Percentiles rank a stretch among this genome's conserved stretches.
Conservation (phyloP, 371 early-diverging fungal genomes). For the Rhizopus microsporus region DNA sequence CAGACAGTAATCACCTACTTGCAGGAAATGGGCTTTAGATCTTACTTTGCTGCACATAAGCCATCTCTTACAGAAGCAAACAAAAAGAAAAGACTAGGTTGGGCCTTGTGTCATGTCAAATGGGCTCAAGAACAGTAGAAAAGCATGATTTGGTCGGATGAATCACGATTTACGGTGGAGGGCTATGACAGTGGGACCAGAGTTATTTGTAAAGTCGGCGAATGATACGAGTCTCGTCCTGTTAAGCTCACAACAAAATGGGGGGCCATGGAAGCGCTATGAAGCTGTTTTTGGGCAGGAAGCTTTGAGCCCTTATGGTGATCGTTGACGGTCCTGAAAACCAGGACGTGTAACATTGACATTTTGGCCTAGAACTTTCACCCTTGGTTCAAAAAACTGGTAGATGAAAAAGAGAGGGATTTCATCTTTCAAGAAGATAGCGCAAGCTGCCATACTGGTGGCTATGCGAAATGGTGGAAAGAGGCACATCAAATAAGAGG, state of each 20-base stretch:
- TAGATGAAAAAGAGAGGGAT: background rate
- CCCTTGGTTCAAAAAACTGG: background rate
- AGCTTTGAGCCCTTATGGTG: conserved; percentile 4
- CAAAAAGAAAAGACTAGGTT: background rate
- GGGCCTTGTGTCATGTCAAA: conserved; percentile 2
- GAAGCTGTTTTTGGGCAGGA: conserved; percentile 11
- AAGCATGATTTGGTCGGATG: conserved; percentile 14
- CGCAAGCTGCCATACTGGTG: conserved; percentile 12
- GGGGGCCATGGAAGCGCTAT: background rate
- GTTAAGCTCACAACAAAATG: background rate
- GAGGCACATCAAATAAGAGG: background rate
- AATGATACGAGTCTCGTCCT: background rate
- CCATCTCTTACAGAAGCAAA: background rate
- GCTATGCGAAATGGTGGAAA: conserved; percentile 12
- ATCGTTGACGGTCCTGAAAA: background rate
- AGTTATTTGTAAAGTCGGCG: background rate
- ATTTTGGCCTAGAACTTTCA: background rate
- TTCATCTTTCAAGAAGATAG: conserved; percentile 20
- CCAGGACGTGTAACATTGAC: conserved; percentile 8
- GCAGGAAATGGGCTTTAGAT: background rate
- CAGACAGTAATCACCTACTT: too few relatives aligned
- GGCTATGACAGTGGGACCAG: too few relatives aligned
- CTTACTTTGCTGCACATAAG: background rate
- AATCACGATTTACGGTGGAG: conserved; percentile 8
- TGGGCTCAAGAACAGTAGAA: conserved; percentile 12